A percentile compares a stretch with the other conserved stretches of the same genome.
Conservation (phyloP, 2,329 filamentous ascomycete genomes). For the Byssochlamys sp. region DNA sequence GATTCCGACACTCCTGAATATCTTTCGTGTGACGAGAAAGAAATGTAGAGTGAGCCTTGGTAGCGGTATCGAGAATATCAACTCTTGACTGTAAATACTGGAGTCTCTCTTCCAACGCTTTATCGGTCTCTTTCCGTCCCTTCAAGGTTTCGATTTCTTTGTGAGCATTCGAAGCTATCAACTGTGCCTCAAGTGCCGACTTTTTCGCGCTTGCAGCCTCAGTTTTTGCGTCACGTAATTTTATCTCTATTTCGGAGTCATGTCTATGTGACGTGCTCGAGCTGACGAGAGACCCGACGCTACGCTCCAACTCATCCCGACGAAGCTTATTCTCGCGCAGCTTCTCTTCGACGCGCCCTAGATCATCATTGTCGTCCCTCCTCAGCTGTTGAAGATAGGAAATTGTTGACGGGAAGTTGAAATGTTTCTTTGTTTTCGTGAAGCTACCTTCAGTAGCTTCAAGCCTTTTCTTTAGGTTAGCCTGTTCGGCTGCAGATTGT, state of each 20-base stretch:
- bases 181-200: neutral
- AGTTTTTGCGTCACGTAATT: neutral
- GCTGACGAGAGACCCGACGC: constrained; percentile 1
- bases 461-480: constrained; percentile 18
- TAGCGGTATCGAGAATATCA: neutral
- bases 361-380: constrained; percentile 11
- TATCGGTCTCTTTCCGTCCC: neutral
- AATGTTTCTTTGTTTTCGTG: constrained; percentile 11
- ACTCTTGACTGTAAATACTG: neutral
- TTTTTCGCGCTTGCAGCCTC: neutral
- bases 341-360: constrained; percentile 13
- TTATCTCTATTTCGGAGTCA: neutral
- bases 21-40: neutral
- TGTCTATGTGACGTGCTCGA: neutral
- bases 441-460: constrained; percentile 30
- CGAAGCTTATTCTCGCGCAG: constrained; percentile 10
- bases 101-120: neutral
- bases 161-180: neutral
- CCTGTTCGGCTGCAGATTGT: constrained; percentile 16
- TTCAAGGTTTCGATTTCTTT: neutral
- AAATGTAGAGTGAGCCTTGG: neutral
- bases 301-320: constrained; percentile 9
- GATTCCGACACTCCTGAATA: neutral
- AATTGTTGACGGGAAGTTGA: constrained; percentile 16
- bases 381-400: constrained; percentile 12